Conservation (phyloP, 1,284 basidiomycete species). For the Earliella scabrosa region DNA sequence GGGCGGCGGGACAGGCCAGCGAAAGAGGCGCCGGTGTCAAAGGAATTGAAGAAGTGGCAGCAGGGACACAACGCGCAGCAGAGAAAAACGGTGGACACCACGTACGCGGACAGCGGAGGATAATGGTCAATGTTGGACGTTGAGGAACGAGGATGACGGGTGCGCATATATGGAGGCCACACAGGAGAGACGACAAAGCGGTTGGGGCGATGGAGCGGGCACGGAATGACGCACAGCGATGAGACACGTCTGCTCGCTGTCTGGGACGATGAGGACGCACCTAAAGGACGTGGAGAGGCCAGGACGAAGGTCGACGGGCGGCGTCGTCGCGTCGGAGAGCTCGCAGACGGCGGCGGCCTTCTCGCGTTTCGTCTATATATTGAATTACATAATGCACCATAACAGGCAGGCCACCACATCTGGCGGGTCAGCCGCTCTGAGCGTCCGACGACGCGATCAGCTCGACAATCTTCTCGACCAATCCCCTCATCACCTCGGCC, state of each 20-base stretch:
- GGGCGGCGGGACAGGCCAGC: neutral
- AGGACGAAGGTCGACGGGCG: conserved; percentile 11
- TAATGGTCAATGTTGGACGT: neutral
- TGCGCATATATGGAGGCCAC: neutral
- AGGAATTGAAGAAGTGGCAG: neutral
- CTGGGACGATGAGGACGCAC: conserved; percentile 17
- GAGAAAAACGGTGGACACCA: neutral
- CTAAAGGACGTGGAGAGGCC: conserved; percentile 6
- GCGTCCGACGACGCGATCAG: conserved; percentile 27
- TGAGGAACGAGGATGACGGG: neutral
- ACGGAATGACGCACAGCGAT: neutral
- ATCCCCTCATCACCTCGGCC: conserved; percentile 68
- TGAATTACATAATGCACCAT: conserved; percentile 21
- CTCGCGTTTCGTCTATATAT: conserved; percentile 13
- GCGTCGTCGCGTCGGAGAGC: conserved; percentile 24
- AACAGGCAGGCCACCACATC: conserved; percentile 7
- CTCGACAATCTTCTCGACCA: conserved; percentile 69
- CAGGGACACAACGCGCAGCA: neutral
- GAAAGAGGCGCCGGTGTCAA: neutral
- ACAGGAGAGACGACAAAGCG: conserved; percentile 4
- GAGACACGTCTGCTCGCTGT: conserved; percentile 5
- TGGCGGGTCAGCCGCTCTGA: conserved; percentile 17
- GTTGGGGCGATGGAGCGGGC: neutral
- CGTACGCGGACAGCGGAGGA: neutral
- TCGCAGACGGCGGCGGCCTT: conserved; percentile 5